Evolutionary conservation across 495 filamentous ascomycete species (phyloP).

Genomic region (Xylaria venustula): DNA sequence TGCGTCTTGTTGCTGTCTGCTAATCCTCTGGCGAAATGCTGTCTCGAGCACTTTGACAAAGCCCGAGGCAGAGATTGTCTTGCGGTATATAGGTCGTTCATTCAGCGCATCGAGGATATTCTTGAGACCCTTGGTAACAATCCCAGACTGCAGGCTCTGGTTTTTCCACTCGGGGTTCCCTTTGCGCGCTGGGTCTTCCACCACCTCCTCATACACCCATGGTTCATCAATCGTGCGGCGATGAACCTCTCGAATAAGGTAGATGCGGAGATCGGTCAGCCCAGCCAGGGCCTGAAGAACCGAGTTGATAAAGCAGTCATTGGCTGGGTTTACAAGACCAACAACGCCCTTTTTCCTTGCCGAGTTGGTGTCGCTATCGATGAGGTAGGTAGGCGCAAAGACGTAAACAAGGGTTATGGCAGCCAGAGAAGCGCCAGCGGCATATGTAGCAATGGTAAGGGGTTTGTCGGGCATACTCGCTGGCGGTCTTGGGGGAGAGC

Average conservation of each 20-base stretch:
- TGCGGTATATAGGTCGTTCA: conserved; percentile 88
- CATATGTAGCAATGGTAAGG: conserved; percentile 84
- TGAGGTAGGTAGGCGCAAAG: conserved; percentile 91
- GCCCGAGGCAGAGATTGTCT: conserved; percentile 80
- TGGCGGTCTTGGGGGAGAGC: not conserved
- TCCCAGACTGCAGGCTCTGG: conserved; percentile 71
- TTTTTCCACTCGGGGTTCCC: conserved; percentile 62
- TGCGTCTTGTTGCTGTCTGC: conserved; percentile 95
- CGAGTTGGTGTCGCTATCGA: conserved; percentile 72
- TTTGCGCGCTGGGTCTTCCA: conserved; percentile 36
- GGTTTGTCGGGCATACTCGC: conserved; percentile 80
- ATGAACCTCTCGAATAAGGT: conserved; percentile 85
- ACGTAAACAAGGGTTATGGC: conserved; percentile 96
- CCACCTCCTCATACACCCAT: conserved; percentile 63
- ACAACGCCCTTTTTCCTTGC: conserved; percentile 84
- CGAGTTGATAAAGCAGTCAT: conserved; percentile 99
- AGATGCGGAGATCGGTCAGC: conserved; percentile 83
- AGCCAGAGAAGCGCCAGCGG: conserved; percentile 91
- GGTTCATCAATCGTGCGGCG: conserved; percentile 73
- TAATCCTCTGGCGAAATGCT: conserved; percentile 86
- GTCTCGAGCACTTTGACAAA: conserved; percentile 81
- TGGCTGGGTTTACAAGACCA: conserved; percentile 85
- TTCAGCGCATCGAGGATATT: conserved; percentile 90
- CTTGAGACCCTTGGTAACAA: conserved; percentile 87
- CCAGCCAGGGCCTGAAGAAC: conserved; percentile 94